These are phyloP conservation scores for Cryptococcus sp. DNA, from an alignment of 1,284 basidiomycete genomes.

Conservation along the genomic window DNA sequence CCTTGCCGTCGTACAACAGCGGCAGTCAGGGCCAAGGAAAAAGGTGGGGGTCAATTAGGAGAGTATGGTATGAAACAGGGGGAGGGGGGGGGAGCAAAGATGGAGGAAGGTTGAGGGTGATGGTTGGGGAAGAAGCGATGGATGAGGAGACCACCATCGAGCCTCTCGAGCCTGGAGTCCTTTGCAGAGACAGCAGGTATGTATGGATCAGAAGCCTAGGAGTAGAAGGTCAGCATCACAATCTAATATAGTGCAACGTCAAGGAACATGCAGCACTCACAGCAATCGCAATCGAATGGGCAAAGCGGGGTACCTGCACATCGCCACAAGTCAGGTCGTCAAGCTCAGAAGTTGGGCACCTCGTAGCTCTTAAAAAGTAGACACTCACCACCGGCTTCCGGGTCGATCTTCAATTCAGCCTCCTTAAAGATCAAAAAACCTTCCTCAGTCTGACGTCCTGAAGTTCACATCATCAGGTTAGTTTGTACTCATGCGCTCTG, in stretches of 20 bases:
- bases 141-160: neutral
- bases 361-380: conserved; percentile 15
- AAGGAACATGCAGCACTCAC: conserved; percentile 53
- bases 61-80: too few relatives aligned
- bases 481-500: neutral
- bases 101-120: too few relatives aligned
- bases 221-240: too few relatives aligned
- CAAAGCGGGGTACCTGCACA: conserved; percentile 55
- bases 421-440: conserved; percentile 82
- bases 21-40: too few relatives aligned
- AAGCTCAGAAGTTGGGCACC: conserved; percentile 4
- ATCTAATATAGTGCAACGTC: too few relatives aligned
- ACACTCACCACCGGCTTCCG: conserved; percentile 69
- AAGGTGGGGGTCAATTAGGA: too few relatives aligned
- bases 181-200: too few relatives aligned
- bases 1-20: too few relatives aligned
- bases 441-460: conserved; percentile 78
- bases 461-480: neutral
- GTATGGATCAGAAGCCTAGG: too few relatives aligned
- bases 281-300: conserved; percentile 63
- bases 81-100: too few relatives aligned
- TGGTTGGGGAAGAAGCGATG: neutral
- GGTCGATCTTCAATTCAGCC: conserved; percentile 71
- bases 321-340: conserved; percentile 10
- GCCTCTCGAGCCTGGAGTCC: neutral